Conservation (phyloP, 108 stramenopile species). For the Cyclotella baltica region DNA sequence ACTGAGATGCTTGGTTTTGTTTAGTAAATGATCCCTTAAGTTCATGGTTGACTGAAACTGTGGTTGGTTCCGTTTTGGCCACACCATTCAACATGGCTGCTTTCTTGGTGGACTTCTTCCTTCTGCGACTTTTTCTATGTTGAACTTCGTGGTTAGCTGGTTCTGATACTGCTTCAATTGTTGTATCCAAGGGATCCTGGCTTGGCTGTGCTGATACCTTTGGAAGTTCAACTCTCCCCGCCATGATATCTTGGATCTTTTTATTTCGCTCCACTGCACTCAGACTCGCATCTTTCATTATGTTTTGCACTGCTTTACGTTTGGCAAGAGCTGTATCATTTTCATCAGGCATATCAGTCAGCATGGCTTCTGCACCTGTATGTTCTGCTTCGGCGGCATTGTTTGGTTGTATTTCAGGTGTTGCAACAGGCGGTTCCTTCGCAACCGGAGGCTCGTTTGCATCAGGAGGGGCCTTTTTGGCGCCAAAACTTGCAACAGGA, state of each 20-base stretch:
- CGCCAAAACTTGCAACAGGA: too few relatives aligned
- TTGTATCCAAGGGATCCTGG: neutral
- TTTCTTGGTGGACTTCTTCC: neutral
- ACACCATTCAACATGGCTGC: neutral
- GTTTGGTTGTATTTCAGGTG: neutral
- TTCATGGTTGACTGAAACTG: neutral
- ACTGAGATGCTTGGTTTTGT: neutral
- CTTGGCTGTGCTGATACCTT: slow-evolving; percentile 6
- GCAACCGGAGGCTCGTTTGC: too few relatives aligned
- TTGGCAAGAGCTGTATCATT: slow-evolving; percentile 10
- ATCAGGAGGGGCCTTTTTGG: too few relatives aligned
- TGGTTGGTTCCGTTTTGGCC: neutral
- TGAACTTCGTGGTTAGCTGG: neutral
- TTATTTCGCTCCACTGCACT: slow-evolving; percentile 19
- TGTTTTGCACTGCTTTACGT: slow-evolving; percentile 13
- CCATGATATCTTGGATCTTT: slow-evolving; percentile 30
- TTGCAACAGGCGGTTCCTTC: neutral
- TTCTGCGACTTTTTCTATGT: neutral
- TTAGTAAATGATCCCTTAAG: neutral
- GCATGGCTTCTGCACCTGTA: slow-evolving; percentile 26
- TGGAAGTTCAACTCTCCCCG: slow-evolving; percentile 12
- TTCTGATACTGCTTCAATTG: neutral
- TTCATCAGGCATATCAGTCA: slow-evolving; percentile 28
- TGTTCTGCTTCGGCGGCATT: neutral
- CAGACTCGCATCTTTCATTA: slow-evolving; percentile 18